Base-by-base conservation (phyloP, 2,329 filamentous ascomycete genomes). In the Nakataea oryzae region DNA sequence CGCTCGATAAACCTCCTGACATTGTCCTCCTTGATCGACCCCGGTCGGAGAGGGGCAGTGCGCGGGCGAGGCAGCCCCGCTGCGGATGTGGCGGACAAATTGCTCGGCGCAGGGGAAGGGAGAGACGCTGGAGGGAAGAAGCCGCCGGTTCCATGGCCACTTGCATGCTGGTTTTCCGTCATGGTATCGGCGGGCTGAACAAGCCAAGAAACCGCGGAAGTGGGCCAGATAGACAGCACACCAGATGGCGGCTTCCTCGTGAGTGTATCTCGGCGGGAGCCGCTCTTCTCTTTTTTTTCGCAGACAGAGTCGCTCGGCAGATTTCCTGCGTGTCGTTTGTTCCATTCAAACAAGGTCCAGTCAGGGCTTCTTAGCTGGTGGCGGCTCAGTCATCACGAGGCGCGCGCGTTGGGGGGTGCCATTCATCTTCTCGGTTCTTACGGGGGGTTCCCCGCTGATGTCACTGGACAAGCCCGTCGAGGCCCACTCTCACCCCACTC, bases 11-110 rank as follows among this genome's bases (percentile, higher is more conserved):
- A 86, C n/a, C 81, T 74, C 56, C 84, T 76, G 12, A 85, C 80
- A 57, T 82, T 77, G 62, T 84, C 82, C 67, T 87, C 85, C 66
- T 86, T 87, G 41, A 73, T 77, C 0, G 83, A 86, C 0, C 84
- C 84, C 0, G 84, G 76, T 17, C 75, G 74, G 1, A 88, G 70
- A 0, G 84, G 75, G 41, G 76, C 79, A 27, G 74, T 72, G 56
- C 85, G 77, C 0, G 84, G 85, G 60, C 81, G 82, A 6, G 85
- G 85, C 6, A 87, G 76, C 9, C 71, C 72, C 12, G 76, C 69
- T 1, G 68, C 61, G 26, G 73, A 66, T 59, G 69, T 69, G 54
- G 75, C 74, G 8, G 82, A 83, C 14, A 78, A 69, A 13, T 73
- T 74, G 63, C 78, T 83, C 11, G 54, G 54, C 32, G 83, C 76